These are phyloP conservation scores for Fimicolochytrium jonesii DNA, from an alignment of 192 early-diverging fungal genomes.

Conservation along the genomic window DNA sequence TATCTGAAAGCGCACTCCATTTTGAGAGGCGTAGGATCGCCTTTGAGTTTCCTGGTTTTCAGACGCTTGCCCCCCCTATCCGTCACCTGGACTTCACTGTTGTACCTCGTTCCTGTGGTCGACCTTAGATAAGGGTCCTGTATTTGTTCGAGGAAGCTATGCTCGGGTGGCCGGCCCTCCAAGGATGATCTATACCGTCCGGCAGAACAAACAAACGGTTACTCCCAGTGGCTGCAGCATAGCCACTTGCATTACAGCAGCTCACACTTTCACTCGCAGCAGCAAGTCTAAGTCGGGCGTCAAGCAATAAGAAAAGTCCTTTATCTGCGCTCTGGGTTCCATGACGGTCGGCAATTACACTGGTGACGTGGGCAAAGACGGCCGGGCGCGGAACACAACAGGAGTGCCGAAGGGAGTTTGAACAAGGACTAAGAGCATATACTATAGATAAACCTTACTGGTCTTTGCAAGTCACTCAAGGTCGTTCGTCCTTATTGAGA, in stretches of 20 bases:
- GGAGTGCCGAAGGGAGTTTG: too few species aligned
- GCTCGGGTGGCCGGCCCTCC: constrained; percentile 7
- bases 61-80: too few species aligned
- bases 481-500: too few species aligned
- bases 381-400: too few species aligned
- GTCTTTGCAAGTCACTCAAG: too few species aligned
- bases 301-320: constrained; percentile 69
- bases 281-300: constrained; percentile 60
- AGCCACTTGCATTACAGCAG: neutral
- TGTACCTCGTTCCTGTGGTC: neutral
- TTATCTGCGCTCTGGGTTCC: constrained; percentile 18
- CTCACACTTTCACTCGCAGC: constrained; percentile 66
- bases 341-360: constrained; percentile 2
- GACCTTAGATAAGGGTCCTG: constrained; percentile 2
- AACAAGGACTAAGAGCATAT: too few species aligned
- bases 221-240: neutral
- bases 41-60: too few species aligned
- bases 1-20: constrained; percentile 10
- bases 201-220: too few species aligned
- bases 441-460: too few species aligned
- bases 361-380: neutral
- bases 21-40: too few species aligned
- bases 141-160: neutral
- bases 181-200: constrained; percentile 18
- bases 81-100: neutral